A percentile compares a stretch with the other conserved stretches of the same genome.
phyloP scores from a whole-genome alignment of 768 basidiomycete species.

The Strobilomyces dryophilus region DNA sequence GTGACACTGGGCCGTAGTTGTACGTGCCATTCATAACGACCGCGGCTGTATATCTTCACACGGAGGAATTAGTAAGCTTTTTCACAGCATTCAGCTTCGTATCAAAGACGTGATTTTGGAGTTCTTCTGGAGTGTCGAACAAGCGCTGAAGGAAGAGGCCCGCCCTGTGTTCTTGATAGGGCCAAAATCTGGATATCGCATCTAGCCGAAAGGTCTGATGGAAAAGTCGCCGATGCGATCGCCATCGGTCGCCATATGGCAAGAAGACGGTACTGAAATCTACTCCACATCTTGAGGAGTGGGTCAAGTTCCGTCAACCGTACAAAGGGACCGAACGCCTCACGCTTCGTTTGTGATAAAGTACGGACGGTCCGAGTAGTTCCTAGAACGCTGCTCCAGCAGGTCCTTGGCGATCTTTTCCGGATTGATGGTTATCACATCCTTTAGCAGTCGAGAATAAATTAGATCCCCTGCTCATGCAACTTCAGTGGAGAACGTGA shows the following conservation, averaged over 20 bases:
- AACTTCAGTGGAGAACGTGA: neutral
- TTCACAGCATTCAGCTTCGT: too few relatives aligned
- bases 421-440: neutral
- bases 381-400: neutral
- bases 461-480: neutral
- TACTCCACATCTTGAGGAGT: neutral
- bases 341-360: neutral
- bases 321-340: neutral
- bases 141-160: slow-evolving; percentile 28
- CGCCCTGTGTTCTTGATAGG: neutral
- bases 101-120: slow-evolving; percentile 31
- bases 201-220: neutral
- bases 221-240: neutral
- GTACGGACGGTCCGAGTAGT: neutral
- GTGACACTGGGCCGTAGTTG: slow-evolving; percentile 13
- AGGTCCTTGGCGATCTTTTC: neutral
- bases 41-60: slow-evolving; percentile 10
- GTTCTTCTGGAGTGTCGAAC: slow-evolving; percentile 29
- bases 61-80: neutral
- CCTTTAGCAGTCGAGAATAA: neutral
- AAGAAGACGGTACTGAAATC: neutral
- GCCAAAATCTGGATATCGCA: neutral
- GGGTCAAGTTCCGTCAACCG: neutral
- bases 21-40: slow-evolving; percentile 15
- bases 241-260: neutral